A percentile compares a stretch with the other conserved stretches of the same genome.
phyloP scores from a whole-genome alignment of 1,139 yeast species.

The Maudiozyma humilis region DNA sequence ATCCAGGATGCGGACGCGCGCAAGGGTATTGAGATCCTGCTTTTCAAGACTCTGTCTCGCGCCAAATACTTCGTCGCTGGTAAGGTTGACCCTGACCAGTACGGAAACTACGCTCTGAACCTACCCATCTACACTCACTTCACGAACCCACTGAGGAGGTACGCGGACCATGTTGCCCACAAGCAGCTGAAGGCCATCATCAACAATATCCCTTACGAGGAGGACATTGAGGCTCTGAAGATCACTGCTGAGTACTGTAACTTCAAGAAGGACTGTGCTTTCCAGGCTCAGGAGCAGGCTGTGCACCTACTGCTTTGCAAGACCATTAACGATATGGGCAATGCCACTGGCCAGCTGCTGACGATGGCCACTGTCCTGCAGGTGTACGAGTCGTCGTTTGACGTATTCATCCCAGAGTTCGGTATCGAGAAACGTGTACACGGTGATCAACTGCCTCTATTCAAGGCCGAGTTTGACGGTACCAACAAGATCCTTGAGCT shows the following conservation, averaged over 20 bases:
- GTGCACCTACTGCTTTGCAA: conserved; percentile 79
- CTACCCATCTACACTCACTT: conserved; percentile 86
- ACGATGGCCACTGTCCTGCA: conserved; percentile 84
- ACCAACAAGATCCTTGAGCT: conserved; percentile 60
- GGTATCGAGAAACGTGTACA: conserved; percentile 97
- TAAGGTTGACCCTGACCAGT: conserved; percentile 69
- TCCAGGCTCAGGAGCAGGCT: conserved; percentile 89
- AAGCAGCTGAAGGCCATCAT: conserved; percentile 75
- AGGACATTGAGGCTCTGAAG: conserved; percentile 65
- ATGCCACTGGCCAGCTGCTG: conserved; percentile 68
- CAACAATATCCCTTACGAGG: conserved; percentile 33
- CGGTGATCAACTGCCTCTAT: conserved; percentile 90
- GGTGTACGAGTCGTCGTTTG: conserved; percentile 93
- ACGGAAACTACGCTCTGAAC: conserved; percentile 72
- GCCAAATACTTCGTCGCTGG: conserved; percentile 89
- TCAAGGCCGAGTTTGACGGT: conserved; percentile 86
- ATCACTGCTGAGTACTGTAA: conserved; percentile 87
- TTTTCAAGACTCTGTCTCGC: conserved; percentile 75
- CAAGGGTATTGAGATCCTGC: conserved; percentile 67
- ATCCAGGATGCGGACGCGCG: conserved; percentile 60
- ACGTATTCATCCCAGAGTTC: conserved; percentile 85
- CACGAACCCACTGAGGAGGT: conserved; percentile 85
- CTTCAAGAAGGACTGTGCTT: conserved; percentile 91
- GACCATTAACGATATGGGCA: conserved; percentile 71
- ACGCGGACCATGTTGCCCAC: conserved; percentile 87